Percentiles rank a stretch among this genome's conserved stretches.
Conservation (phyloP, 148 eudicot genomes). For the Rhododendron henanense region DNA sequence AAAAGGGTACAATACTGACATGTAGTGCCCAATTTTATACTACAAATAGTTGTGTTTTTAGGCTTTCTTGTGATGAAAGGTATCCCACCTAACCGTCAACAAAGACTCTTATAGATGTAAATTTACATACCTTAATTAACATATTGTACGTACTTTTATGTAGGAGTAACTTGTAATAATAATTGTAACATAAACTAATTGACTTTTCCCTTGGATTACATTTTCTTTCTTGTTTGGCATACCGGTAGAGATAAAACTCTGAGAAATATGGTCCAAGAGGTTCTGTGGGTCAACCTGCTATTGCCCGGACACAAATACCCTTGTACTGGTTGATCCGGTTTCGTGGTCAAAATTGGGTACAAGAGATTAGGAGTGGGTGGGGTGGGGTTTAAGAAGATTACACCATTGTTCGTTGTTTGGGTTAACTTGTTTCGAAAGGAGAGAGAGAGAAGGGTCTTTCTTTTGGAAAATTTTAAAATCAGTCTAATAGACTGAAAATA, state of each 20-base stretch:
- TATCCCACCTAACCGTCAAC: not conserved
- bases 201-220: not conserved
- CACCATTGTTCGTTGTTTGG: constrained; percentile 16
- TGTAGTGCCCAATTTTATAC: no score
- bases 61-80: no score
- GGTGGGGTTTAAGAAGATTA: not conserved
- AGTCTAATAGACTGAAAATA: no score
- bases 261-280: not conserved
- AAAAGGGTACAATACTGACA: no score
- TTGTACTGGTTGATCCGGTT: constrained; percentile 2
- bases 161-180: no score
- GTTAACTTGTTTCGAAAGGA: constrained; percentile 10
- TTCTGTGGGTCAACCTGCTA: constrained; percentile 1
- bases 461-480: no score
- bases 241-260: not conserved
- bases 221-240: not conserved
- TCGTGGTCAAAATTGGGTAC: constrained; percentile 14
- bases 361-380: not conserved
- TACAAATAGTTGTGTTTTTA: no score
- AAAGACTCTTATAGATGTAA: no score
- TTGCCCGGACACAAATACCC: constrained; percentile 4
- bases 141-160: not conserved
- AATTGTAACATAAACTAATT: no score
- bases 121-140: no score
- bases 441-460: constrained; percentile 1